phyloP scores from a whole-genome alignment of 2,329 filamentous ascomycete genomes.

The Colletotrichum sansevieriae region DNA sequence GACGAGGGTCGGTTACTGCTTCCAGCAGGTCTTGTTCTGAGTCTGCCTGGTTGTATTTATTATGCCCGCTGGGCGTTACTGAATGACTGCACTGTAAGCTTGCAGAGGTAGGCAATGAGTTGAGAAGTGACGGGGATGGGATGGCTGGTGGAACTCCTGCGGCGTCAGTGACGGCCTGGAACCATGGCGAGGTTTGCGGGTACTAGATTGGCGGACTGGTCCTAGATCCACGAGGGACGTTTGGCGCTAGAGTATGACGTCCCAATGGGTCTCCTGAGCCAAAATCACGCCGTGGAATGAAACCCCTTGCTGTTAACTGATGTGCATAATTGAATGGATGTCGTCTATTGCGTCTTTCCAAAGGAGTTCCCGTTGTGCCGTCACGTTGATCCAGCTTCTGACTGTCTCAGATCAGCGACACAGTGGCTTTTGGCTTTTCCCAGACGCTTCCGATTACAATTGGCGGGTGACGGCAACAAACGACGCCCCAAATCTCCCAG shows the following conservation, averaged over 20 bases:
- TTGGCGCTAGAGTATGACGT: slow-evolving; percentile 39
- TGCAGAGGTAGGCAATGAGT: slow-evolving; percentile 8
- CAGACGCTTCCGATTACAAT: no score
- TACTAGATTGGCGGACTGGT: slow-evolving; percentile 34
- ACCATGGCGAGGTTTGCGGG: slow-evolving; percentile 6
- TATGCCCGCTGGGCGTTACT: slow-evolving; percentile 3
- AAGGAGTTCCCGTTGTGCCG: neutral
- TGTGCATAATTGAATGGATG: slow-evolving; percentile 2
- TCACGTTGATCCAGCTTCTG: slow-evolving; percentile 16
- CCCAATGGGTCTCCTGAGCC: slow-evolving; percentile 21
- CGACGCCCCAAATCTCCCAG: neutral
- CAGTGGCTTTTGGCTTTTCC: neutral
- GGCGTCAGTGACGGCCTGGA: slow-evolving; percentile 6
- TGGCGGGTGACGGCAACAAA: no score
- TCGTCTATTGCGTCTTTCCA: neutral
- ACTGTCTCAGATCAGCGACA: slow-evolving; percentile 1
- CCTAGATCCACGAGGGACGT: slow-evolving; percentile 31
- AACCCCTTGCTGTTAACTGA: neutral
- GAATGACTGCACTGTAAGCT: slow-evolving; percentile 13
- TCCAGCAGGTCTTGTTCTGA: neutral
- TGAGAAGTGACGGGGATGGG: slow-evolving; percentile 35
- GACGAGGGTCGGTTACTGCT: neutral
- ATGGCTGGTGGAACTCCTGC: slow-evolving; percentile 27
- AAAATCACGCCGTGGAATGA: slow-evolving; percentile 28
- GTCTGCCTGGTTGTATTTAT: slow-evolving; percentile 19